Evolutionary conservation across 2,329 filamentous ascomycete genomes (phyloP), one percentile per base, ranked within the genome.

Genomic region (Phaeosphaeriaceae sp.): DNA sequence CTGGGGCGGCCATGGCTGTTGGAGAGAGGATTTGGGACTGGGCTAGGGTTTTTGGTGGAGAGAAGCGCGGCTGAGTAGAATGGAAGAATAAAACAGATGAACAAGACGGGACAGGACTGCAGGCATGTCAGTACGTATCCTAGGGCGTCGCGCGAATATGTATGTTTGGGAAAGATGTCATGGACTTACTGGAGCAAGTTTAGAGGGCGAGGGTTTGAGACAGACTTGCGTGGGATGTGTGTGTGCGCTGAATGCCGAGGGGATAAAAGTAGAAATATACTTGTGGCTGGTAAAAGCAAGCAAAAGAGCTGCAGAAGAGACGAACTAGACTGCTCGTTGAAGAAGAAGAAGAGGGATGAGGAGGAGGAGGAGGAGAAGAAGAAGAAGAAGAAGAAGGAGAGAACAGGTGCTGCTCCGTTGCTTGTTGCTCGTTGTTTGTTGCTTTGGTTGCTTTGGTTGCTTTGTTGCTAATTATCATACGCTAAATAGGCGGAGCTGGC

Each of bases 1-100:
- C 76, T 21, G 77, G 73, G 50, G 75, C 75, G 48, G 78, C 78
- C 78, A 80, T 80, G 46, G 62, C 55, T 63, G 50, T 34, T 50
- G 33, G 39, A 20, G 29, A 30, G 41, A 42, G 38, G 26, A 40
- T 33, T n/a, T n/a, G n/a, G 40, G 21, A 49, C 40, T 46, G 32
- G 45, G 23, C 37, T n/a, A n/a, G n/a, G n/a, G n/a, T n/a, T n/a
- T n/a, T 33, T 50, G 21, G 51, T 46, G 33, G 16, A 41, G 32
- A 16, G 30, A 32, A n/a, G n/a, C n/a, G 41, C 18, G 23, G 4
- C 23, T 26, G 36, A 48, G 35, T 34, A 46, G 39, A 34, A 28
- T 37, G 36, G 21, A 20, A n/a, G 21, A 28, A 28, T 28, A 23
- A 23, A 3, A n/a, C 11, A 28, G 17, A n/a, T 11, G 26, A 4